Conservation (phyloP, 495 filamentous ascomycete genomes). For the Endocarpon pusillum region DNA sequence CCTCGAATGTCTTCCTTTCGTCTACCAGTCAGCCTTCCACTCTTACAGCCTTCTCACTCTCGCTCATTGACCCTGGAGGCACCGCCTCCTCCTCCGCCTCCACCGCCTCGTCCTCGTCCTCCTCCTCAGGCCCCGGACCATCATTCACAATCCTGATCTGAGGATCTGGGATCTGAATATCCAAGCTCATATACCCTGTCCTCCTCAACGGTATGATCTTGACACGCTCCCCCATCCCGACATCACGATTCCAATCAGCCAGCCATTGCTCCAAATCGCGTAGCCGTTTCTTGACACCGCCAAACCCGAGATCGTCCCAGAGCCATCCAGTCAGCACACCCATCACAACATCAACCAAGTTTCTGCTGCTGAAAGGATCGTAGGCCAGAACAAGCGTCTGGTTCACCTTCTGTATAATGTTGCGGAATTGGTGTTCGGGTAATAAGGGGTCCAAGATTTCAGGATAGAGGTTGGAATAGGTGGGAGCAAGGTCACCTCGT, state of each 20-base stretch:
- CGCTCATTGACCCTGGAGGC: too few relatives aligned
- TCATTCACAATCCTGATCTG: constrained; percentile 37
- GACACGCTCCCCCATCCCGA: constrained; percentile 38
- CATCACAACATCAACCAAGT: constrained; percentile 57
- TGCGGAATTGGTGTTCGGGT: constrained; percentile 64
- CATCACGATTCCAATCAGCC: constrained; percentile 61
- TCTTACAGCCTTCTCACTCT: too few relatives aligned
- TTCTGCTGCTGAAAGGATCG: constrained; percentile 50
- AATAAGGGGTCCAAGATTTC: constrained; percentile 81
- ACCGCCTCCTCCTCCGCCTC: too few relatives aligned
- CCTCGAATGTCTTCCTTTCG: too few relatives aligned
- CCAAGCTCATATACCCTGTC: constrained; percentile 78
- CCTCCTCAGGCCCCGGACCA: constrained; percentile 1
- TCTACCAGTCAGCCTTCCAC: too few relatives aligned
- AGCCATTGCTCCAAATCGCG: constrained; percentile 55
- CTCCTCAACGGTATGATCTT: constrained; percentile 59
- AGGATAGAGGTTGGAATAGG: constrained; percentile 85
- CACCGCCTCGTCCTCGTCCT: constrained; percentile 1
- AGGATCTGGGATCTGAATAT: constrained; percentile 74
- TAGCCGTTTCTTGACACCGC: constrained; percentile 48
- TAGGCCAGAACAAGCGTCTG: constrained; percentile 51
- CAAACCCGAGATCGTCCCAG: constrained; percentile 78
- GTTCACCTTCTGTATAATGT: constrained; percentile 63
- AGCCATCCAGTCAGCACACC: constrained; percentile 77
- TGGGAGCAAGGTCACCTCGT: constrained; percentile 77